Conservation (phyloP, 1,284 basidiomycete species). For the Laetiporus sulphureus region DNA sequence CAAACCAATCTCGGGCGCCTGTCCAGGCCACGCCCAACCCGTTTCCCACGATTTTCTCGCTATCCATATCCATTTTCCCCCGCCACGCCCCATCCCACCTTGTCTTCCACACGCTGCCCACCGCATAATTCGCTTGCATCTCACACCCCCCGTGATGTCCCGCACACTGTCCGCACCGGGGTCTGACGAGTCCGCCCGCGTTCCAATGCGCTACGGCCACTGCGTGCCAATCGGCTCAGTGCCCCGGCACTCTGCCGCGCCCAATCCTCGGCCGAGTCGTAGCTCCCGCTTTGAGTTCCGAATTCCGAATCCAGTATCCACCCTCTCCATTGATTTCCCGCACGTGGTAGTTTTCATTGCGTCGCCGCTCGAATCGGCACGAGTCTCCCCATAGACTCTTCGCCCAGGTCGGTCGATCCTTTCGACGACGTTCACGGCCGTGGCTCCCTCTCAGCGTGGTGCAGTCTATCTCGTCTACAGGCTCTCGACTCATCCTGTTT, state of each 20-base stretch:
- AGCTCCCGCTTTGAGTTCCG: too few relatives aligned
- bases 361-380: too few relatives aligned
- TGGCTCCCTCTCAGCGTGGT: too few relatives aligned
- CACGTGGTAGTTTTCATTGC: too few relatives aligned
- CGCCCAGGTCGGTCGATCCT: too few relatives aligned
- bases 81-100: neutral
- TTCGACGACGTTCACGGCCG: too few relatives aligned
- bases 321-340: too few relatives aligned
- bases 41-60: neutral
- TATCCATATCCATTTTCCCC: neutral
- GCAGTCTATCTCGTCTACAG: too few relatives aligned
- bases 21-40: neutral
- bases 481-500: too few relatives aligned
- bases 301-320: too few relatives aligned
- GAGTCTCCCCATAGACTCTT: too few relatives aligned
- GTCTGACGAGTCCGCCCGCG: neutral
- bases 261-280: neutral
- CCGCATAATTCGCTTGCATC: neutral
- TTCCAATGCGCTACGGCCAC: neutral
- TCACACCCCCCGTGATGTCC: neutral
- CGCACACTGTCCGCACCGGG: neutral
- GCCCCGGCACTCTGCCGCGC: too few relatives aligned
- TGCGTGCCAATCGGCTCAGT: constrained; percentile 1
- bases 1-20: neutral
- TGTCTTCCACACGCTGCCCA: neutral